These are phyloP conservation scores for Microbotryomycetes sp. DNA, from an alignment of 1,284 basidiomycete genomes.

Conservation along the genomic window DNA sequence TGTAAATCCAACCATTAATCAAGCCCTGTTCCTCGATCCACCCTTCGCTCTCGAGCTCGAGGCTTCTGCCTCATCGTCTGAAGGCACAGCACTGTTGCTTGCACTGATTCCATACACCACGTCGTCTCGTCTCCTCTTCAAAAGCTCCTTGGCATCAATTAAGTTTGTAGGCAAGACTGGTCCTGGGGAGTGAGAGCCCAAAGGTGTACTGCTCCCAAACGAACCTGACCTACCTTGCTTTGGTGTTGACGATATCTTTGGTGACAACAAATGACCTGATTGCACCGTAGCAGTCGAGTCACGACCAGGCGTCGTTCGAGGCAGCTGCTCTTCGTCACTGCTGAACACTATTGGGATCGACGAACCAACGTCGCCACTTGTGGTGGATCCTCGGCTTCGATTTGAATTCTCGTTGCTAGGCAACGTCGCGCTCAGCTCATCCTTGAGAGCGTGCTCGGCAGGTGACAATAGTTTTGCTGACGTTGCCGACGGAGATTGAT, in stretches of 20 bases:
- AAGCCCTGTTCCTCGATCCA: background rate
- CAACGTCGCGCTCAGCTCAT: background rate
- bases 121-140: constrained; percentile 41
- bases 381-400: background rate
- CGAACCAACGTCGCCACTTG: background rate
- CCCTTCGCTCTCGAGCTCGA: background rate
- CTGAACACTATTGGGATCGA: background rate
- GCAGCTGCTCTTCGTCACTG: constrained; percentile 11
- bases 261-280: constrained; percentile 2
- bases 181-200: constrained; percentile 19
- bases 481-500: background rate
- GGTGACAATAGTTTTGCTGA: background rate
- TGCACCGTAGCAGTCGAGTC: background rate
- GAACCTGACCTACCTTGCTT: constrained; percentile 22
- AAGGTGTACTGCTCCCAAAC: constrained; percentile 16
- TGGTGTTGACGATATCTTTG: constrained; percentile 6
- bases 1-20: background rate
- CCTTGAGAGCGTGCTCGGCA: constrained; percentile 4
- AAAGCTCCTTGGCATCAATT: constrained; percentile 39
- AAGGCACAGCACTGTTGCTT: background rate
- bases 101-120: constrained; percentile 31
- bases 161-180: constrained; percentile 33
- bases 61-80: background rate
- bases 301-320: background rate
- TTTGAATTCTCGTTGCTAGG: too few species aligned